These are phyloP conservation scores for Didymella lethalis DNA, from an alignment of 2,329 filamentous ascomycete species.

Conservation along the genomic window DNA sequence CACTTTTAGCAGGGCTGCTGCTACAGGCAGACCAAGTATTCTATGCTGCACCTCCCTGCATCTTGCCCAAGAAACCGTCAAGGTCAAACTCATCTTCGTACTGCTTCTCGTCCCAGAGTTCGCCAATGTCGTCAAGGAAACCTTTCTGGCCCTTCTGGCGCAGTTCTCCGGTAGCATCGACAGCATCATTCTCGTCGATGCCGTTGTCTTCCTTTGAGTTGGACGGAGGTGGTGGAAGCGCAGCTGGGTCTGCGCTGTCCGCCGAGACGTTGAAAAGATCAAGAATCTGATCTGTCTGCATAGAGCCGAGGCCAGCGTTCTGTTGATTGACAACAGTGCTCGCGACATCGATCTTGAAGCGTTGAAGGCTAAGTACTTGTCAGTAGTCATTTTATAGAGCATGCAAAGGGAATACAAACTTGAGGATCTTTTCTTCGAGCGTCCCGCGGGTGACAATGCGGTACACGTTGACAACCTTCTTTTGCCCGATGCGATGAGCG, in stretches of 20 bases:
- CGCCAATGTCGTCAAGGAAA: constrained; percentile 92
- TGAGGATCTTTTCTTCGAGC: constrained; percentile 96
- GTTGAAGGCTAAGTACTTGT: constrained; percentile 73
- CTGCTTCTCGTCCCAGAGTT: constrained; percentile 96
- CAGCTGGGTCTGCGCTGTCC: constrained; percentile 62
- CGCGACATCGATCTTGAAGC: constrained; percentile 99
- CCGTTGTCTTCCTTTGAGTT: constrained; percentile 72
- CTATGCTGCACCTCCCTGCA: constrained; percentile 64
- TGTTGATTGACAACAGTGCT: constrained; percentile 99
- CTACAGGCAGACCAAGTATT: neutral
- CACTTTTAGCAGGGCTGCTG: neutral
- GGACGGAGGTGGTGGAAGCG: constrained; percentile 62
- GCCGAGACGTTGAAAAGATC: constrained; percentile 85
- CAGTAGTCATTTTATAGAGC: constrained; percentile 16
- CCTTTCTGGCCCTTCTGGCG: constrained; percentile 96
- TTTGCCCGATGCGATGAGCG: constrained; percentile 96
- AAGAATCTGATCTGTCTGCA: constrained; percentile 98
- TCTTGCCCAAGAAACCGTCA: constrained; percentile 92
- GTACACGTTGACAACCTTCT: constrained; percentile 99
- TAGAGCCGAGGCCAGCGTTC: constrained; percentile 90
- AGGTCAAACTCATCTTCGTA: constrained; percentile 98
- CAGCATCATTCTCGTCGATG: constrained; percentile 84
- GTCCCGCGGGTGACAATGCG: constrained; percentile 95
- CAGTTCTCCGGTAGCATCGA: constrained; percentile 83
- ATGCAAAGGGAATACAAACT: constrained; percentile 58